Base-by-base conservation (phyloP, 2,329 filamentous ascomycete genomes). In the Tothia fuscella region DNA sequence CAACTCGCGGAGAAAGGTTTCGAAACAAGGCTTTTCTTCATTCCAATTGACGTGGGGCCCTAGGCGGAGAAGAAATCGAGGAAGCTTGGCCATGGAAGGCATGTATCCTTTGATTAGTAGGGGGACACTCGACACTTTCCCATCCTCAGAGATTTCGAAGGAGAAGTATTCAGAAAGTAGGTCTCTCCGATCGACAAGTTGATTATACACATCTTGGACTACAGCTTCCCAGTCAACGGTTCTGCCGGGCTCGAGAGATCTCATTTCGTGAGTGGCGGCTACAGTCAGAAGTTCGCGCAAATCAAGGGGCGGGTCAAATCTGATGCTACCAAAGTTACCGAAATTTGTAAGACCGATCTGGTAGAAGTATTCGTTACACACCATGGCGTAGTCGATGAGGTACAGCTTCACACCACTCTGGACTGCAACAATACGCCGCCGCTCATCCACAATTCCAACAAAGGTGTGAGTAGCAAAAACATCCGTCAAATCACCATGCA, bases 151-250 rank as follows among this genome's bases (percentile, higher is more conserved):
- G 26, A 98, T 78, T 42, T 89, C 79, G 33, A 98, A 65, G 1
- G 80, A 82, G 59, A 98, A 96, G 61, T 98, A 98, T 60, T 98
- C 91, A 2, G 74, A 67, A 1, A 98, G 72, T 84, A 98, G 93
- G 53, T 89, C 82, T 26, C 82, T 72, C 9, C 82, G 75, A 48
- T 80, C 74, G 24, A 93, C 70, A 3, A 96, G 68, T 49, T 87
- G 79, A 2, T 69, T 60, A 0, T 71, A 65, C 3, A 94, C 79
- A 3, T 71, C 68, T 3, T 76, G 66, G 1, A 84, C 76, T 0
- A 87, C 74, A 26, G 76, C 70, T 0, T 74, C 65, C 49, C 80
- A 75, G 30, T 87, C 74, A 24, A 83, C 73, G n/a, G 76, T 72
- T 9, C 57, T 52, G 12, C 55, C 49, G 13, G 49, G 47, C 25